Evolutionary conservation across 352 stramenopile species (phyloP).

Genomic region (Pythium monospermum): DNA sequence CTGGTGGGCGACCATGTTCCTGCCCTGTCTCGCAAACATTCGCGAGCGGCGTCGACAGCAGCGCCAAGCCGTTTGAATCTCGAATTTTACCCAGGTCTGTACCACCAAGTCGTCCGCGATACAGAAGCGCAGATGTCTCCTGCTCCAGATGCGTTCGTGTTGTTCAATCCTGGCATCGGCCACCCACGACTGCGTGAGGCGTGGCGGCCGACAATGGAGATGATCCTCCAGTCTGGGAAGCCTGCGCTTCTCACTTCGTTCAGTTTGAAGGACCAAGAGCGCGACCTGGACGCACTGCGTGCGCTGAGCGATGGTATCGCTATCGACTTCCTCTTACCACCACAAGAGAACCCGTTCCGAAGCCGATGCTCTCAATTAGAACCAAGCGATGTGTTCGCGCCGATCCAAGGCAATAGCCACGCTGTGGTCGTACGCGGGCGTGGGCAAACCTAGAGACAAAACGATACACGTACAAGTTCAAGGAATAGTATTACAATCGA

Average conservation of each 20-base stretch:
- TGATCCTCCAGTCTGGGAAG: slow-evolving; percentile 35
- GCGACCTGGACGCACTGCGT: slow-evolving; percentile 43
- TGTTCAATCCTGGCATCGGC: slow-evolving; percentile 72
- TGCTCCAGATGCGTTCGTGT: slow-evolving; percentile 46
- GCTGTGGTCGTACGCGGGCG: slow-evolving; percentile 49
- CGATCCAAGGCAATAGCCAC: slow-evolving; percentile 52
- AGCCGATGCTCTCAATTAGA: slow-evolving; percentile 58
- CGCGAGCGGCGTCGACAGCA: slow-evolving; percentile 10
- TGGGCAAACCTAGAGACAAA: neutral
- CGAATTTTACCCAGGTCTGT: slow-evolving; percentile 43
- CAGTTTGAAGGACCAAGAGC: slow-evolving; percentile 50
- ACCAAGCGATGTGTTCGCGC: slow-evolving; percentile 24
- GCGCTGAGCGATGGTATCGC: slow-evolving; percentile 17
- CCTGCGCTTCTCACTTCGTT: slow-evolving; percentile 64
- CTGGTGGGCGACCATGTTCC: slow-evolving; percentile 67
- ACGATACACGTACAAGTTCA: neutral
- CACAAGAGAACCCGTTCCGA: slow-evolving; percentile 50
- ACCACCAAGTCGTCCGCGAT: slow-evolving; percentile 30
- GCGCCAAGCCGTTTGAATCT: slow-evolving; percentile 23
- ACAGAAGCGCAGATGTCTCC: neutral
- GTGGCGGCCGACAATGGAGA: slow-evolving; percentile 51
- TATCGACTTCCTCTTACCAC: slow-evolving; percentile 28
- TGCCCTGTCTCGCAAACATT: slow-evolving; percentile 21
- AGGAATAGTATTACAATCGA: slow-evolving; percentile 3
- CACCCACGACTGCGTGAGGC: slow-evolving; percentile 39